Evolutionary conservation across 805 yeast genomes (phyloP), one percentile per base, ranked within the genome.

Genomic region (Candida sanyiensis): DNA sequence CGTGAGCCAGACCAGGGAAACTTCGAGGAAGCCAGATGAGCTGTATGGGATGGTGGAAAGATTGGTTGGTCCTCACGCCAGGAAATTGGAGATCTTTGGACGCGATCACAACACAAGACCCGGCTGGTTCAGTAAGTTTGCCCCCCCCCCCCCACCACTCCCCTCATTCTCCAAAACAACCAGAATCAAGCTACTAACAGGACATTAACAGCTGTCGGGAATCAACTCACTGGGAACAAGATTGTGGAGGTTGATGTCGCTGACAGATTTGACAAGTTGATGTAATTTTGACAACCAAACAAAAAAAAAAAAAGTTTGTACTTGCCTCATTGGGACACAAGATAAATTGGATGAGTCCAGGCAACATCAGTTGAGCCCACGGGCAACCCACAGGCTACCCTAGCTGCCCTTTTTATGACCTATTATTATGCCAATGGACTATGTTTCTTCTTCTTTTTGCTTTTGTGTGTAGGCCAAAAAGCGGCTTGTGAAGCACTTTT

Each of bases 11-110:
- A 84, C 97, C 0, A 70, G 96, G 48, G 96, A 89, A 54, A 84
- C 95, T 1, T 79, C 87, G 51, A 70, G 95, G 48, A 89, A 89
- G 56, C 97, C 97, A 0, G 96, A 86, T 56, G 96, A 89, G 54
- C 62, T 82, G 11, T 89, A 89, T 56, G 93, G 81, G 7, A 77
- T 90, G 44, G 81, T 83, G 11, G 97, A 90, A 49, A 65, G 96
- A 42, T 54, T 89, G 29, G 96, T 81, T 4, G 97, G 96, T 0
- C 66, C 66, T 4, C 74, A 78, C 42, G 73, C 88, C 4, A 66
- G 94, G 21, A 89, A 90, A 54, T 65, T 90, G 22, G 97, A 90
- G 58, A 76, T 90, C 2, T 89, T 89, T 62, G 97, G 97, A 5
- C 71, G 95, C 40, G 83, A 80, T 47, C 90, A 85, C 52, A 89